Conservation (phyloP, 225 moss, liverwort and hornwort species). For the Neckera pumila region DNA sequence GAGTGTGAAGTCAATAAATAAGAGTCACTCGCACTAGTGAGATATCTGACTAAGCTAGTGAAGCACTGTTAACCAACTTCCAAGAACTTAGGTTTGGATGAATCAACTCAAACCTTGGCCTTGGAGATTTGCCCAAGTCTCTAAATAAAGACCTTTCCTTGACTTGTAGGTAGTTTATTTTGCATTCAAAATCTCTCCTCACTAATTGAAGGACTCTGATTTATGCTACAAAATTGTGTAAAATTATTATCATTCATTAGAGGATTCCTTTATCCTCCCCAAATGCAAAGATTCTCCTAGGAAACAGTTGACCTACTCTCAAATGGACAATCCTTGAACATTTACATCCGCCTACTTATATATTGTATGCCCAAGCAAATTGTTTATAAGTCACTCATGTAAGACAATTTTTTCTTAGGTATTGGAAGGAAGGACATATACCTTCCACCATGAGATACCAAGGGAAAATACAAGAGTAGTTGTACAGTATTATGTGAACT, state of each 20-base stretch:
- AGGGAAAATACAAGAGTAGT: rapidly evolving
- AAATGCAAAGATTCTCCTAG: rapidly evolving
- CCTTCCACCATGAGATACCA: background rate
- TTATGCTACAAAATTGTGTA: background rate
- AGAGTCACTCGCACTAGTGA: background rate
- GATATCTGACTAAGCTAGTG: background rate
- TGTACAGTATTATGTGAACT: background rate
- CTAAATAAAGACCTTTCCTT: rapidly evolving
- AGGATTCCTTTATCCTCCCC: rapidly evolving
- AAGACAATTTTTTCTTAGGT: no score
- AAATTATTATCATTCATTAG: background rate
- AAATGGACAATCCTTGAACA: background rate
- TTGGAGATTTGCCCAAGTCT: rapidly evolving
- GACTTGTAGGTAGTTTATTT: background rate
- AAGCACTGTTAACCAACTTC: background rate
- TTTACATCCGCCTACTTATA: no score
- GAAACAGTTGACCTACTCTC: background rate
- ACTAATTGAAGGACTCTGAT: background rate
- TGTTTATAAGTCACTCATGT: rapidly evolving
- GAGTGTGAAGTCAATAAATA: background rate
- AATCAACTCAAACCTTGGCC: background rate
- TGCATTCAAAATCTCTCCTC: background rate
- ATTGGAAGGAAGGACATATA: no score
- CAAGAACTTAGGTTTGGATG: background rate
- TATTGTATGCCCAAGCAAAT: rapidly evolving